Base-by-base conservation (phyloP, 75 land plant genomes). In the Adiantum capillusveneris region DNA sequence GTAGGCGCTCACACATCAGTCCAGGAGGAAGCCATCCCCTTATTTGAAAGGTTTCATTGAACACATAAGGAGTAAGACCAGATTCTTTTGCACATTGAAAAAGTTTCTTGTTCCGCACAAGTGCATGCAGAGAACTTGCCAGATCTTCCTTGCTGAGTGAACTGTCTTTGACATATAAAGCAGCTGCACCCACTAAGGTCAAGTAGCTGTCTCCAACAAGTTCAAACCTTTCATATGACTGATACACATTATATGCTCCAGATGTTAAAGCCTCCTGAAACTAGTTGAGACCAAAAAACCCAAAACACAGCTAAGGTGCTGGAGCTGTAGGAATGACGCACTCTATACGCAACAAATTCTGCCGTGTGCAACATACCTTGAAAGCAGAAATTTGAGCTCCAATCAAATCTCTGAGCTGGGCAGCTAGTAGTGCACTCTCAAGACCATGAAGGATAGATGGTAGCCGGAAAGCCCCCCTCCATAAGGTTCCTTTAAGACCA, bases 181-280 rank as follows among this genome's bases (percentile, higher is more conserved):
- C 25, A 14, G 54, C 43, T 16, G 64, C 58, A 31, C 65, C 56
- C 19, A 44, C 14, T 7, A 72, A 31, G 29, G 58, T 72, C 59
- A 72, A 60, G 22, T 65, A 53, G 31, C 75, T 72, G 63, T 72
- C 75, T 25, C 75, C 75, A 25, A 72, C 24, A 21, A 72, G 63
- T 57, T 72, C 75, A 51, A 72, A 17, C 26, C 70, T 42, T 59
- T 72, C 75, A 53, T 72, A 72, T 21, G 68, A 65, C 17, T 42
- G 21, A 14, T 52, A 22, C 27, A 58, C 28, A 25, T 59, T 53
- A 51, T 69, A 72, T 51, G 75, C 75, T 41, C 75, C 61, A 20
- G 69, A 58, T 56, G 75, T 65, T 63, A 72, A 65, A 36, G 75
- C 68, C 52, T 72, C 75, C 44, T 56, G 51, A 7, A 69, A 51